Base-by-base conservation (phyloP, 2,329 filamentous ascomycete species). In the Sclerotinia subarctica region DNA sequence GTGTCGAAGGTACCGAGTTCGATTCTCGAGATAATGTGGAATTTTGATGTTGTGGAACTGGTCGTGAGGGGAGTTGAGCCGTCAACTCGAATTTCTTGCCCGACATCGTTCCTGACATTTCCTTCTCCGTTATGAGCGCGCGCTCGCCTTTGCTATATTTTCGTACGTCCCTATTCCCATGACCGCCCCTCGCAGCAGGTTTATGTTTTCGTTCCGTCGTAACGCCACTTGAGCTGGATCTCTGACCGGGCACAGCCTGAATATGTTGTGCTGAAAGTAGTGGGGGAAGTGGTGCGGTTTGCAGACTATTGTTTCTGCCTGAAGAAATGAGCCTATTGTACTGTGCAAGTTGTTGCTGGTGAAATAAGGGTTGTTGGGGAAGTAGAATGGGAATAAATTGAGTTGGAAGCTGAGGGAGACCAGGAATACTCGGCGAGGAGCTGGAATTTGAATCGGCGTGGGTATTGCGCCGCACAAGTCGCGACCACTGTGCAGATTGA, bases 1-100 rank as follows among this genome's bases (percentile, higher is more conserved):
- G 95, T 3, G 94, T 98, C 1, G 94, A 96, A 1, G 94, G 94
- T 60, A 97, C 92, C 11, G 94, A 98, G 77, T 86, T 96, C 32
- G 94, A 96, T 77, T 96, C 87, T 64, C 88, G 87, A 58, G 83
- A 85, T 69, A 80, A 80, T 72, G 58, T 78, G 72, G 72, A 86
- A 79, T 71, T 84, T 80, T 69, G 83, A 81, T 72, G 84, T 80
- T 77, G 81, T 72, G 74, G 73, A 58, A 74, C 71, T 70, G 75
- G 73, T 73, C 74, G 72, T 65, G 73, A 57, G 44, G 75, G 74
- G 32, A 74, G 71, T 59, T 74, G 72, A 68, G 74, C 73, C 32
- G 72, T 69, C 66, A 75, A 59, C 53, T 76, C 75, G 68, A 76
- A 71, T 64, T 77, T 77, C 70, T 77, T 76, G 57, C 70, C 68